Conservation (phyloP, 2,329 filamentous ascomycete genomes). For the Aspergillus hiratsukae region DNA sequence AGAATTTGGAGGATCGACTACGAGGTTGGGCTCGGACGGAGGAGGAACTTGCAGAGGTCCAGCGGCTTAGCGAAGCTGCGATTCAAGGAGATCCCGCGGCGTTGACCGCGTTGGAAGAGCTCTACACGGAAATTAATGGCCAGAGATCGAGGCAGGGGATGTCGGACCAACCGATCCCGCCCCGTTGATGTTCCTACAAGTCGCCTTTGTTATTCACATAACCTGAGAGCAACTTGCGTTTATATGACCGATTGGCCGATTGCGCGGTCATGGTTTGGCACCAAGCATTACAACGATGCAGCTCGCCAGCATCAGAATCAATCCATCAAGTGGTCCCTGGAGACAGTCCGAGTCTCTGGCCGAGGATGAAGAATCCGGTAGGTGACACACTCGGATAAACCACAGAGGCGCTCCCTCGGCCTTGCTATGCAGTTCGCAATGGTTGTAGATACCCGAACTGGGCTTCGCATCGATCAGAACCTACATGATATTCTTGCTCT, state of each 20-base stretch:
- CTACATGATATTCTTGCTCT: not conserved
- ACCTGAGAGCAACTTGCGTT: not conserved
- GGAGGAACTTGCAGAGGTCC: conserved; percentile 33
- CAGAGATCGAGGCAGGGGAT: conserved; percentile 2
- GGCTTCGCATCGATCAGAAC: not conserved
- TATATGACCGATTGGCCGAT: not conserved
- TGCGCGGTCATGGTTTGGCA: no score
- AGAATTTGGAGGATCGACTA: conserved; percentile 29
- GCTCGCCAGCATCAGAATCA: not conserved
- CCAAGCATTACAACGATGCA: not conserved
- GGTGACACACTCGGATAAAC: not conserved
- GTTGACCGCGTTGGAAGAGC: conserved; percentile 30
- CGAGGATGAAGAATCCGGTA: not conserved
- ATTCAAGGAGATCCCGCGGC: conserved; percentile 35
- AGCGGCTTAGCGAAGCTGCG: conserved; percentile 33
- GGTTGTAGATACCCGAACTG: not conserved
- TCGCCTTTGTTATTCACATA: not conserved
- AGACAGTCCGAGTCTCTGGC: not conserved
- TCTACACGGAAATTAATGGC: conserved; percentile 29
- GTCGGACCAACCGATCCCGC: conserved; percentile 8
- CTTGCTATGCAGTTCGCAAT: not conserved
- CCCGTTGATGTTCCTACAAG: conserved; percentile 1
- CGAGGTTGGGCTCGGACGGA: conserved; percentile 37
- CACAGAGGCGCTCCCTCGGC: not conserved
- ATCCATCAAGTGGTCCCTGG: not conserved